phyloP scores from a whole-genome alignment of 345 rosid genomes.

The Eutrema yunnanense region DNA sequence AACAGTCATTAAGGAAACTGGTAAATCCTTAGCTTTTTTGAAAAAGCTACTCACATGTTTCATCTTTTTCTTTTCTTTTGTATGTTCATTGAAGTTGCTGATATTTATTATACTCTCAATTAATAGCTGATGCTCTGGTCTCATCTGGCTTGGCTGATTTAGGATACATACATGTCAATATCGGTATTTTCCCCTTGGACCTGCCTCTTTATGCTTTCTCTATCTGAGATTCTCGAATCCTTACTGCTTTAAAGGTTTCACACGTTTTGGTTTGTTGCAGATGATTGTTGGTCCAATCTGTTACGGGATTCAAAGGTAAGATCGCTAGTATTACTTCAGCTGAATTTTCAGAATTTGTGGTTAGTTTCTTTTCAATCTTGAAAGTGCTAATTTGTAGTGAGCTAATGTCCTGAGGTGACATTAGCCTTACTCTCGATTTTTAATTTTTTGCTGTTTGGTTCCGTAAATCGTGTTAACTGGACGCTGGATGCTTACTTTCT shows the following conservation, averaged over 20 bases:
- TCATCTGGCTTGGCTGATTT: constrained; percentile 89
- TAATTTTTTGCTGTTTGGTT: too few relatives aligned
- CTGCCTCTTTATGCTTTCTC: not conserved
- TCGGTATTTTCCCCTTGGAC: constrained; percentile 46
- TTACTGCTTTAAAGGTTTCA: constrained; percentile 20
- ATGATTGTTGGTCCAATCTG: constrained; percentile 89
- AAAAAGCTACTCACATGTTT: constrained; percentile 9
- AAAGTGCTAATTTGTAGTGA: not conserved
- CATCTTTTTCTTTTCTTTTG: not conserved
- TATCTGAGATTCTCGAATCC: not conserved
- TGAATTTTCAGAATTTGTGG: too few relatives aligned
- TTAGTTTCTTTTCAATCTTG: not conserved
- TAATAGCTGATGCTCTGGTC: constrained; percentile 82
- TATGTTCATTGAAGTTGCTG: not conserved
- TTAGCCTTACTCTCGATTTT: too few relatives aligned
- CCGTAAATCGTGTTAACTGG: not conserved
- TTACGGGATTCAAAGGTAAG: constrained; percentile 58
- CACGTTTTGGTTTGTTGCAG: constrained; percentile 37
- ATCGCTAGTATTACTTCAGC: not conserved
- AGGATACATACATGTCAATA: constrained; percentile 79
- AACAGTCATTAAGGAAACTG: constrained; percentile 82
- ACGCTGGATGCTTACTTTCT: not conserved
- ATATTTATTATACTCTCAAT: not conserved
- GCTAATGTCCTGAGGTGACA: not conserved
- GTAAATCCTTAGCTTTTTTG: constrained; percentile 13